phyloP scores from a whole-genome alignment of 345 rosid species.

The Salix viminalis region DNA sequence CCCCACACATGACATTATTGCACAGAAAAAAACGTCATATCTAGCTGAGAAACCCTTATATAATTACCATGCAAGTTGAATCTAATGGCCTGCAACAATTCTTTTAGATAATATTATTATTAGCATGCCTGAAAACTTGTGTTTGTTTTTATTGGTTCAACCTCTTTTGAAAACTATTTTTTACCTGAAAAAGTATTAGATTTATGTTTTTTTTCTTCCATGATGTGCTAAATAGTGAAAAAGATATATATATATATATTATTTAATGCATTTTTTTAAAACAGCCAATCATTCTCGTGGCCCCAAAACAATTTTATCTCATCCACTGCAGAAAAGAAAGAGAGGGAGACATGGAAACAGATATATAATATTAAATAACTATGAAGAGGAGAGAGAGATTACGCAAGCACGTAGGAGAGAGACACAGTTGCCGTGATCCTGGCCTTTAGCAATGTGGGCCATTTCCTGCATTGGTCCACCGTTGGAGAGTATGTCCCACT shows the following conservation, averaged over 20 bases:
- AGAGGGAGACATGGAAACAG: neutral
- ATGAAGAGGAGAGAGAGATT: neutral
- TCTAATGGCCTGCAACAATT: no score
- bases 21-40: neutral
- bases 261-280: no score
- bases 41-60: neutral
- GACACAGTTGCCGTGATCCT: constrained; percentile 90
- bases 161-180: no score
- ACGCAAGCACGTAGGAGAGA: constrained; percentile 85
- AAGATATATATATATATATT: no score
- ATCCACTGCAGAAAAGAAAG: neutral
- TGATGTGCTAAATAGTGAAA: no score
- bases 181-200: no score
- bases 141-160: no score
- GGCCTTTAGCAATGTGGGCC: constrained; percentile 95
- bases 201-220: no score
- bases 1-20: neutral
- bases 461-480: constrained; percentile 98
- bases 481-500: constrained; percentile 96
- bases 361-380: neutral
- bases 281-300: neutral
- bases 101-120: no score
- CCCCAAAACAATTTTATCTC: neutral
- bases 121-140: no score
- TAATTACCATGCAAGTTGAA: no score